Evolutionary conservation across 148 eudicot species (phyloP), one percentile per base, ranked within the genome.

Genomic region (Vaccinium darrowii): DNA sequence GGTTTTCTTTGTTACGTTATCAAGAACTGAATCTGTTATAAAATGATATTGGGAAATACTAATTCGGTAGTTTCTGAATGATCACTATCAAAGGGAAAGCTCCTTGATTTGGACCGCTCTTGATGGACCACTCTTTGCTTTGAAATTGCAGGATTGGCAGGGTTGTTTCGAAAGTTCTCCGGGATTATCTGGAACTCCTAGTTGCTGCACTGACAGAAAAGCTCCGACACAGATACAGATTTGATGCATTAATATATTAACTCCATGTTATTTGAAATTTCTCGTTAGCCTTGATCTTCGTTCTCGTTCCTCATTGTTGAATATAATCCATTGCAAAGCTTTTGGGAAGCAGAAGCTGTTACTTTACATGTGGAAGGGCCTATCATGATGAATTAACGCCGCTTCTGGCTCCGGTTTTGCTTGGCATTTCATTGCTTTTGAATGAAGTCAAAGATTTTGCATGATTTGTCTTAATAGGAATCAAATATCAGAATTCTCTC

Each of bases 51-150:
- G 25, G 19, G 25, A 60, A 60, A 23, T 60, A 21, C 11, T 60
- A 19, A 19, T 5, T 60, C 23, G 25, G 67, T 60, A 9, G 67
- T 60, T 33, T 60, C 67, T 21, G 67, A 60, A 19, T 60, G 7
- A 19, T 18, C n/a, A 18, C 18, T 58, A 58, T 60, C 23, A 9
- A 33, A 33, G 36, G 1, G 67, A 21, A 7, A 21, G 67, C 67
- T 60, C 67, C 25, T 60, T n/a, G 67, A 60, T 60, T 60, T 60
- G 25, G 25, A 60, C 23, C 71, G 9, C 71, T 65, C 27, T 67
- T 67, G 73, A 67, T 67, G 73, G 73, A 69, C 74, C 74, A 69
- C 16, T 69, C 16, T 69, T 69, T 27, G 72, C 72, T 23, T 69
- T 69, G 18, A 27, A 69, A 27, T 69, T 69, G 74, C 74, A 69